Evolutionary conservation across 192 early-diverging fungal genomes (phyloP), one percentile per base, ranked within the genome.

Genomic region (Kappamyces sp.): DNA sequence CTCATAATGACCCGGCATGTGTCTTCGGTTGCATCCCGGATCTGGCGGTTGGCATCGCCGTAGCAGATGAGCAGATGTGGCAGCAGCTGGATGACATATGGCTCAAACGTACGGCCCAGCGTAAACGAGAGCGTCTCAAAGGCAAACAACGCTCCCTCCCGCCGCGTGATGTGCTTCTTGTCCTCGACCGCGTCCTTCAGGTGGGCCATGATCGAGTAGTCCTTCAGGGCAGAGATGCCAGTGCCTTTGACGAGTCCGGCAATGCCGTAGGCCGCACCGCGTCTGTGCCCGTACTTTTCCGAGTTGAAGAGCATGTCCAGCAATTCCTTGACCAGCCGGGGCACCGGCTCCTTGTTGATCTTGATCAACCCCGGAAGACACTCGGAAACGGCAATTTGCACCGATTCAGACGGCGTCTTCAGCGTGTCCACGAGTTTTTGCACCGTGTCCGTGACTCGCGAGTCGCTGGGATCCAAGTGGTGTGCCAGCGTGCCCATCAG

Each of bases 181-280:
- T 88, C 85, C 58, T 91, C 87, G 59, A 90, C 72, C 12, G 81
- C 85, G 15, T 86, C 84, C 59, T 93, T 91, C 59, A 99, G 73
- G 2, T 78, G 70, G 31, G 70, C 70, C 77, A 99, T 91, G 37
- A 99, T 73, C 33, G 68, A 68, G 68, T 75, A 92, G 43, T 89
- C 86, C 69, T 93, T 95, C 30, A 99, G 72, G 9, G 90, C 76
- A 31, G 78, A 75, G 59, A 99, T 87, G 45, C 94, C 94, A 15
- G 86, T 74, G 3, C 94, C 94, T 65, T 93, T 92, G 48, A 94
- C 83, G 29, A 96, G 75, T 45, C 94, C 96, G 4, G 96, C 91
- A 41, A 99, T 63, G 46, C 96, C 96, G 61, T 91, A 99, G 2
- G 96, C 96, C 11, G 90, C 91, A 30, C 96, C 96, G 30, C 92